Base-by-base conservation (phyloP, 371 early-diverging fungal species). In the Lichtheimia ornata region DNA sequence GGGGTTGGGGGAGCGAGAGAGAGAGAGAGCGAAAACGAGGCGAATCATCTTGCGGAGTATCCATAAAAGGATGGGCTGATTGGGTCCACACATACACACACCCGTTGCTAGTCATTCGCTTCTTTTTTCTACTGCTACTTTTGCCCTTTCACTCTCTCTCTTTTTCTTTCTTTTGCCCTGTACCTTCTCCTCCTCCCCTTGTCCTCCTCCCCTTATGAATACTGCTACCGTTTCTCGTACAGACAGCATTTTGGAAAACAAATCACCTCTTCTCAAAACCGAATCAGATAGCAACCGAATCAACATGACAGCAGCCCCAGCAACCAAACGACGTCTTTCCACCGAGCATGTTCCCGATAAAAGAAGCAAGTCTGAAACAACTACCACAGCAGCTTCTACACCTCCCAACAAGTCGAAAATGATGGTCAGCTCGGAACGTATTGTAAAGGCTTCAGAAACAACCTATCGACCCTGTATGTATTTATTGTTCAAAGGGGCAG, bases 381-480 rank as follows among this genome's bases (percentile, higher is more conserved):
- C 40, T 20, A 25, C 12, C n/a, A 27, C 47, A 1, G 57, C 44
- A 2, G 14, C 47, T 30, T 45, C 67, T 20, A n/a, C 54, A 15
- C 11, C 20, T 7, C 17, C 54, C 12, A 40, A 11, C n/a, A 40
- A 7, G 17, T 20, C 50, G 5, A 22, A 28, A 59, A 59, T n/a
- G 28, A 72, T 83, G 55, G 62, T 75, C n/a, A 76, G 76, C 50
- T 78, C 83, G 42, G 83, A 80, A 25, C 68, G 71, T 63, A 71
- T 83, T 59, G 77, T 83, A 3, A 68, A 66, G n/a, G 68, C 74
- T n/a, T 66, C 71, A 22, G 70, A 70, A 42, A 57, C 59, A 44
- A 72, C 73, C 18, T 83, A 83, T 61, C 75, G 75, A 58, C 76
- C 79, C 42, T 79, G 83, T 83, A 75, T 64, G 77, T 58, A 35